Evolutionary conservation across 805 yeast species (phyloP).

Genomic region (Saccharomycopsis babjevae): DNA sequence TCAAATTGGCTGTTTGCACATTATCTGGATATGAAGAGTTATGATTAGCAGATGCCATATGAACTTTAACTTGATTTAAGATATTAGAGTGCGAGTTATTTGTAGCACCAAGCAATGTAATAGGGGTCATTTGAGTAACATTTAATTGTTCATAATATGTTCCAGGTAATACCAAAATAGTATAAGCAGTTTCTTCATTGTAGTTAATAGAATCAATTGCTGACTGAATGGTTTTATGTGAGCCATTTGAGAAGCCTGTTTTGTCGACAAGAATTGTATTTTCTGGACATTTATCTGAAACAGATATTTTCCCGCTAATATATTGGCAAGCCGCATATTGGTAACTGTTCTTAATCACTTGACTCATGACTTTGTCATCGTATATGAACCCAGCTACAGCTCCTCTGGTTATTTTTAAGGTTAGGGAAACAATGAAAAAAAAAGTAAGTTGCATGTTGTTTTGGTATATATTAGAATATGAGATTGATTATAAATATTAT

Average conservation of each 20-base stretch:
- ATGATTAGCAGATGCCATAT: constrained; percentile 1
- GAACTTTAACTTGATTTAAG: background rate
- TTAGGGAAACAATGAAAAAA: background rate
- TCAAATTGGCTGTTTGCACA: constrained; percentile 3
- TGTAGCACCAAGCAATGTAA: constrained; percentile 5
- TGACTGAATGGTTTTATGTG: background rate
- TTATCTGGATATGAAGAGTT: constrained; percentile 2
- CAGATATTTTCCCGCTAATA: background rate
- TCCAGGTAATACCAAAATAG: constrained; percentile 5
- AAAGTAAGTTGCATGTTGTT: too few relatives aligned
- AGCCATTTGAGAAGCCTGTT: background rate
- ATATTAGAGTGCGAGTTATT: background rate
- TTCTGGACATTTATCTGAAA: background rate
- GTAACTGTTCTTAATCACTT: background rate
- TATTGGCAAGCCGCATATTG: constrained; percentile 1
- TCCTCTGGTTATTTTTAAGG: background rate
- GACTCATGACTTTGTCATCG: background rate
- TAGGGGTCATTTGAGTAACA: constrained; percentile 4
- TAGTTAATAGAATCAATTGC: constrained; percentile 1
- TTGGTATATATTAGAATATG: too few relatives aligned
- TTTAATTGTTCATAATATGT: constrained; percentile 6
- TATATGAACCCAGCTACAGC: background rate
- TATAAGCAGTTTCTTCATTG: background rate
- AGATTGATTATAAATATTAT: background rate
- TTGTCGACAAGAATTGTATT: background rate